Evolutionary conservation across 768 basidiomycete species (phyloP).

Genomic region (Xerocomus potaroensis): DNA sequence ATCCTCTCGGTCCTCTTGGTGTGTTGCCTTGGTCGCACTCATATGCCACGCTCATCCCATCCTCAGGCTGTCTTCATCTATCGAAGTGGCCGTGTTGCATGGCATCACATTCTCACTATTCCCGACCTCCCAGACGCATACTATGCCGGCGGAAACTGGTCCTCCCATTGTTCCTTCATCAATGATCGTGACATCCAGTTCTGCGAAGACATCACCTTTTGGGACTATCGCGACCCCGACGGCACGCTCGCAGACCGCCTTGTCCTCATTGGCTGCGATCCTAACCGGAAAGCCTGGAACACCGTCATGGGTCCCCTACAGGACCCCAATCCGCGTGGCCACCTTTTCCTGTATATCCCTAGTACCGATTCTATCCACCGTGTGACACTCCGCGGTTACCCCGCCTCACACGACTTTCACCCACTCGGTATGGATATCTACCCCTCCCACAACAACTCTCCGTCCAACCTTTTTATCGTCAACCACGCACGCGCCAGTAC

Average conservation of each 20-base stretch:
- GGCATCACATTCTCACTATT: slow-evolving; percentile 39
- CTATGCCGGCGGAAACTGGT: slow-evolving; percentile 47
- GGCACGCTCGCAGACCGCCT: slow-evolving; percentile 41
- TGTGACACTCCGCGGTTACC: slow-evolving; percentile 49
- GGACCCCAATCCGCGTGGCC: slow-evolving; percentile 54
- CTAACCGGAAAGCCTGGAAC: slow-evolving; percentile 58
- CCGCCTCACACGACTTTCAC: slow-evolving; percentile 59
- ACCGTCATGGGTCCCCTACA: slow-evolving; percentile 69
- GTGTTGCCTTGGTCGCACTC: not conserved
- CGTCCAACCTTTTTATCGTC: slow-evolving; percentile 58
- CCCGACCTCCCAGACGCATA: slow-evolving; percentile 48
- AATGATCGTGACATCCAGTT: slow-evolving; percentile 35
- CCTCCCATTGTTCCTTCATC: slow-evolving; percentile 42
- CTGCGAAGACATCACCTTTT: slow-evolving; percentile 66
- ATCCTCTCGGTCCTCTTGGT: slow-evolving; percentile 13
- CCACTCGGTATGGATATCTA: slow-evolving; percentile 63
- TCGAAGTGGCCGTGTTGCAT: slow-evolving; percentile 39
- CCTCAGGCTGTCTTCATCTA: slow-evolving; percentile 42
- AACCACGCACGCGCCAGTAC: slow-evolving; percentile 64
- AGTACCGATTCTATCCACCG: slow-evolving; percentile 31
- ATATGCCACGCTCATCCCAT: not conserved
- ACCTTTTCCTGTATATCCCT: slow-evolving; percentile 53
- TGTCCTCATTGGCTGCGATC: slow-evolving; percentile 42
- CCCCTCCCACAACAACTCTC: slow-evolving; percentile 44
- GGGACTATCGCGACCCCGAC: slow-evolving; percentile 48